These are phyloP conservation scores for Petrea volubilis DNA, from an alignment of 257 asterid genomes.

Conservation along the genomic window DNA sequence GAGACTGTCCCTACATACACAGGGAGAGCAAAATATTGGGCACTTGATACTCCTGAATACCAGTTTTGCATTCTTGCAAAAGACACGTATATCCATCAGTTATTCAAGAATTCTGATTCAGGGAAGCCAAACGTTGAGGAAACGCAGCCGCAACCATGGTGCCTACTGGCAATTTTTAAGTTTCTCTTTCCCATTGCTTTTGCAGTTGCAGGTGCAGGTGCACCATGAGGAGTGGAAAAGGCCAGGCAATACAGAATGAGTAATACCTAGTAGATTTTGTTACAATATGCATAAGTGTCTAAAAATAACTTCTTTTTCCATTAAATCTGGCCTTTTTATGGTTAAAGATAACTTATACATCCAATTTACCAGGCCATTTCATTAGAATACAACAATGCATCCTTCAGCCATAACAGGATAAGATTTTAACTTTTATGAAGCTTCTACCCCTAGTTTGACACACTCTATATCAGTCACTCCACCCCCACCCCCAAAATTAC, in stretches of 20 bases:
- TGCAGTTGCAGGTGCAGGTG: background rate
- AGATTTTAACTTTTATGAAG: background rate
- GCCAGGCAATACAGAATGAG: background rate
- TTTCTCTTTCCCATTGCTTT: background rate
- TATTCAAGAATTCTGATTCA: constrained; percentile 2
- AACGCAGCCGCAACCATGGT: constrained; percentile 2
- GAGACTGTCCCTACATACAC: background rate
- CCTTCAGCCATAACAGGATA: background rate
- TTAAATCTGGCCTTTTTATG: too few species aligned
- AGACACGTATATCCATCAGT: background rate
- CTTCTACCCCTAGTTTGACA: background rate
- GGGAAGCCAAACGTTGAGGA: constrained; percentile 4
- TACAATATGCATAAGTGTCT: background rate
- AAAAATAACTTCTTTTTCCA: constrained; percentile 2
- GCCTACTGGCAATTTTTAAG: background rate
- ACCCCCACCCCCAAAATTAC: background rate
- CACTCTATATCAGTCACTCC: too few species aligned
- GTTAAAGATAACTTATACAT: too few species aligned
- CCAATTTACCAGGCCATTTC: background rate
- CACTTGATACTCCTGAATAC: background rate
- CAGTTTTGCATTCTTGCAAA: background rate
- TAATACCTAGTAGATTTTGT: background rate
- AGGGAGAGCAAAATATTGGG: constrained; percentile 5
- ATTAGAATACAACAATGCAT: background rate
- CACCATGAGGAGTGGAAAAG: background rate